Evolutionary conservation across 495 filamentous ascomycete genomes (phyloP).

Genomic region (Penicillium bialowiezense): DNA sequence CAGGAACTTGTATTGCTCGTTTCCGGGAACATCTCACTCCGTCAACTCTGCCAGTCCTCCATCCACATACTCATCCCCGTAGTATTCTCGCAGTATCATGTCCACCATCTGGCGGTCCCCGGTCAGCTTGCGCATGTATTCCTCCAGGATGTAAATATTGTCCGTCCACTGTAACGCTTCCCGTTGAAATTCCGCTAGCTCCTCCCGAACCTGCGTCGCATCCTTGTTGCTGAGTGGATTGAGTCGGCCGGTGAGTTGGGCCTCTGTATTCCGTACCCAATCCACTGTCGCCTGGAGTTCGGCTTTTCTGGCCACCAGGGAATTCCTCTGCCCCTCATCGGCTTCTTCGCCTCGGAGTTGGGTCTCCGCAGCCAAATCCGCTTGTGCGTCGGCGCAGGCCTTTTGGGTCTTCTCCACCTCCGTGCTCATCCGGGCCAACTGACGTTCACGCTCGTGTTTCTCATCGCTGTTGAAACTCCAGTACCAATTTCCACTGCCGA

Average conservation of each 20-base stretch:
- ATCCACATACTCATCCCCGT: slow-evolving; percentile 63
- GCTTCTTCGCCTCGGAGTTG: slow-evolving; percentile 14
- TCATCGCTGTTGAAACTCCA: slow-evolving; percentile 70
- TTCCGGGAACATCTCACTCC: too few species aligned
- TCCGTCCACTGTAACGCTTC: slow-evolving; percentile 58
- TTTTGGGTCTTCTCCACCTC: slow-evolving; percentile 54
- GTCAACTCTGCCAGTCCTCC: slow-evolving; percentile 60
- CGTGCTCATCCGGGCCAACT: slow-evolving; percentile 46
- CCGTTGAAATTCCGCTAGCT: slow-evolving; percentile 42
- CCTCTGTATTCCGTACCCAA: slow-evolving; percentile 19
- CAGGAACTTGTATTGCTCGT: too few species aligned
- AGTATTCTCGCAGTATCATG: slow-evolving; percentile 52
- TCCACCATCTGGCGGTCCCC: slow-evolving; percentile 52
- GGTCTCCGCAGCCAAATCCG: slow-evolving; percentile 22
- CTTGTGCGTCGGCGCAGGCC: slow-evolving; percentile 17
- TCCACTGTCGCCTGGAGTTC: slow-evolving; percentile 25
- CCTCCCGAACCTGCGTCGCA: slow-evolving; percentile 48
- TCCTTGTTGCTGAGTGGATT: slow-evolving; percentile 50
- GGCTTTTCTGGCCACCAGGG: slow-evolving; percentile 22
- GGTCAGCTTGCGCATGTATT: slow-evolving; percentile 50
- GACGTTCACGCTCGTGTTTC: slow-evolving; percentile 48
- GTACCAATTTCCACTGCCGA: slow-evolving; percentile 80
- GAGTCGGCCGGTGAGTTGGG: slow-evolving; percentile 16
- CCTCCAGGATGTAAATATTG: slow-evolving; percentile 63
- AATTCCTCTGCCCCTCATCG: slow-evolving; percentile 18